These are phyloP conservation scores for Eutrema japonicum DNA, from an alignment of 345 rosid species.

Conservation along the genomic window DNA sequence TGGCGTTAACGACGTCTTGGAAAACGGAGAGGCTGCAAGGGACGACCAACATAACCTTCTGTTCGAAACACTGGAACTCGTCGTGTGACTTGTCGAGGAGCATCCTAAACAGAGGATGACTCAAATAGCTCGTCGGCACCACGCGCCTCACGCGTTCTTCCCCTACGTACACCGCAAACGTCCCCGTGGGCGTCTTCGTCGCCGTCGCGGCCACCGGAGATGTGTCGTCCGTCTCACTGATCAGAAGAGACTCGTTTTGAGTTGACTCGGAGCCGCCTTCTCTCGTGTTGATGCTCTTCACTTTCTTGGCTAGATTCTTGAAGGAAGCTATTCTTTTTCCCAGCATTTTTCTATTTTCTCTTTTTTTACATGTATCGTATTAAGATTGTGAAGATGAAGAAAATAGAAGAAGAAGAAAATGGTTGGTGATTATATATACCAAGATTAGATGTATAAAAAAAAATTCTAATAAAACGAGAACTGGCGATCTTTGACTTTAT, in stretches of 20 bases:
- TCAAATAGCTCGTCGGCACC: constrained; percentile 72
- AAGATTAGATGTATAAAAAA: constrained; percentile 13
- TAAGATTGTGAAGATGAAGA: constrained; percentile 29
- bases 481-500: constrained; percentile 35
- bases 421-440: constrained; percentile 39
- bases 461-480: constrained; percentile 3
- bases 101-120: constrained; percentile 85
- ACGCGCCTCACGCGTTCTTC: constrained; percentile 68
- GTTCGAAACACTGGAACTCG: constrained; percentile 64
- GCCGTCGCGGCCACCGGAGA: constrained; percentile 22
- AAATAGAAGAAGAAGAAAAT: constrained; percentile 28
- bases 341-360: constrained; percentile 47
- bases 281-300: constrained; percentile 51
- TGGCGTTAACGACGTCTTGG: constrained; percentile 69
- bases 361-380: neutral
- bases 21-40: constrained; percentile 77
- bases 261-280: constrained; percentile 39
- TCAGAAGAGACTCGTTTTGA: constrained; percentile 54
- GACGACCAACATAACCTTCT: constrained; percentile 62
- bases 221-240: constrained; percentile 43
- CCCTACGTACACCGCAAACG: constrained; percentile 79
- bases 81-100: constrained; percentile 74
- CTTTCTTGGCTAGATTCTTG: constrained; percentile 81
- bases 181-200: constrained; percentile 65
- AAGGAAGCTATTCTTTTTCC: constrained; percentile 72